Evolutionary conservation across 768 basidiomycete species (phyloP), one percentile per base, ranked within the genome.

Genomic region (Phlegmacium glaucopus): DNA sequence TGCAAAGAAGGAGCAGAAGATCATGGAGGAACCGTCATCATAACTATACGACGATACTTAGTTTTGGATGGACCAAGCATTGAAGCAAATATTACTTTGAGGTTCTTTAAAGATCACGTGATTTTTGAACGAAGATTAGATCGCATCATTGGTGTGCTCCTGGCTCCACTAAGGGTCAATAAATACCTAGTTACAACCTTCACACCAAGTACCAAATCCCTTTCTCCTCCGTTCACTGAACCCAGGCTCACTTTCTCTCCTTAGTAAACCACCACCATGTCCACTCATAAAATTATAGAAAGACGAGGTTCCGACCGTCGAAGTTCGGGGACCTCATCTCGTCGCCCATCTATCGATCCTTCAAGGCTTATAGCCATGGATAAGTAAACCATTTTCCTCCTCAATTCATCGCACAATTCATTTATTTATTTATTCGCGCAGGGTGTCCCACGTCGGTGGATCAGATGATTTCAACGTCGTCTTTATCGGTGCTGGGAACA

Each of bases 401-500:
- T 48, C 46, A 27, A 41, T 41, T 38, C 27, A 29, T 26, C 25
- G 9, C 41, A 27, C 36, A 37, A 38, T 46, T 37, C 47, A 52
- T 38, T 42, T 43, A 32, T 39, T 50, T 22, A n/a, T 28, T 4
- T 34, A n/a, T 39, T 38, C 44, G n/a, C 49, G 11, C 10, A 83
- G 79, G 62, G 63, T 68, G 46, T 67, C 68, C 54, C 74, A 79
- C 41, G 61, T 82, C 45, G 73, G 72, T 45, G 85, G 83, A 12
- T 68, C 80, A 40, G 80, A 87, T 55, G 76, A 85, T 60, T 96
- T 96, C 77, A 95, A 96, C 65, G 85, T 98, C 45, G 82, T 95
- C 64, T 94, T 95, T 68, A 75, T 98, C 56, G 94, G 94, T 42
- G 94, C 94, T 22, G 94, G 94, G 12, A 95, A 96, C 71, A 94